phyloP scores from a whole-genome alignment of 768 basidiomycete genomes.

The Macrocybe gigantea region DNA sequence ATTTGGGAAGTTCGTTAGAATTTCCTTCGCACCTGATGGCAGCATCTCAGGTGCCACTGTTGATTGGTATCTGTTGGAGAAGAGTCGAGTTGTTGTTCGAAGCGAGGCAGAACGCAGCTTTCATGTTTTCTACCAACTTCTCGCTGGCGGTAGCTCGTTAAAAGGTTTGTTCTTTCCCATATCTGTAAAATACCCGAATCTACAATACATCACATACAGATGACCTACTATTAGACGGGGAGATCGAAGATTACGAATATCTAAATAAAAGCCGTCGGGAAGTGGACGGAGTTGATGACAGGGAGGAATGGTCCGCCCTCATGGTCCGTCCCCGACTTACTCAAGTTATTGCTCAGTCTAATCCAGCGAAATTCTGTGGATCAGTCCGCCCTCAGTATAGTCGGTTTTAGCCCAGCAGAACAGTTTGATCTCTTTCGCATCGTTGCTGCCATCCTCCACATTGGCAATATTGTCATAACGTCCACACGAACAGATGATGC shows the following conservation, averaged over 20 bases:
- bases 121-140: conserved; percentile 94
- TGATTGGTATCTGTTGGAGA: conserved; percentile 98
- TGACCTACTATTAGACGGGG: conserved; percentile 65
- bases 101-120: conserved; percentile 89
- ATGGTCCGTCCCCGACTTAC: conserved; percentile 40
- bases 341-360: too few species aligned
- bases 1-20: conserved; percentile 97
- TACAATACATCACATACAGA: conserved; percentile 33
- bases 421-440: conserved; percentile 93
- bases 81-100: conserved; percentile 88
- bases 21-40: conserved; percentile 88
- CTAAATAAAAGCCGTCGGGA: conserved; percentile 85
- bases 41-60: conserved; percentile 97
- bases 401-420: conserved; percentile 81
- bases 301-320: conserved; percentile 79
- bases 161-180: conserved; percentile 43
- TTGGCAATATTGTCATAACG: conserved; percentile 86
- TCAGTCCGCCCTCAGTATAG: conserved; percentile 78
- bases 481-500: conserved; percentile 78
- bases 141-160: conserved; percentile 68
- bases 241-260: conserved; percentile 81
- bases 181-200: background rate
- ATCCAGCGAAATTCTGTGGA: background rate
- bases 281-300: conserved; percentile 94
- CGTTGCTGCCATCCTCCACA: conserved; percentile 89